These are phyloP conservation scores for Solanum sitiens DNA, from an alignment of 257 asterid species.

Conservation along the genomic window DNA sequence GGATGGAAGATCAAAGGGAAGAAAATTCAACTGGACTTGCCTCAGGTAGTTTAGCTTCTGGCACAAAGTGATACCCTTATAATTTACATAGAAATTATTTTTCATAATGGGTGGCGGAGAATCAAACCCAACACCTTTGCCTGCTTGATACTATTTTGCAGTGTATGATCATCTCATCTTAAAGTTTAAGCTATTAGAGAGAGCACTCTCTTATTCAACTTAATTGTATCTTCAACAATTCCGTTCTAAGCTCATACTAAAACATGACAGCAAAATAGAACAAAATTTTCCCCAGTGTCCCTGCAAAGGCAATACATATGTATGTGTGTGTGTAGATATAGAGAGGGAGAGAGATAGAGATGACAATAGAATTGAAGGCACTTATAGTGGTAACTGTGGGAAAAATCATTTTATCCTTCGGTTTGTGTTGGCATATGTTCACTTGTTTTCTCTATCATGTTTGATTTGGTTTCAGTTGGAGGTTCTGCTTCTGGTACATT, in stretches of 20 bases:
- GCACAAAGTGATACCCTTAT: conserved; percentile 10
- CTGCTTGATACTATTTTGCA: background rate
- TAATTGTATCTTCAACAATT: background rate
- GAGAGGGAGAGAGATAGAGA: background rate
- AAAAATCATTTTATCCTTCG: background rate
- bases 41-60: conserved; percentile 49
- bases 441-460: conserved; percentile 1
- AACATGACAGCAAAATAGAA: background rate
- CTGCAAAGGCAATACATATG: background rate
- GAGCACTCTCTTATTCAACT: background rate
- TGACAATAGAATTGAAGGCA: background rate
- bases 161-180: background rate
- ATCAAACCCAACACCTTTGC: background rate
- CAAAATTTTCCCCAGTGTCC: background rate
- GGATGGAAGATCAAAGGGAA: conserved; percentile 67
- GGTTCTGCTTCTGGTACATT: conserved; percentile 39
- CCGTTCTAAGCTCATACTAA: background rate
- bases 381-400: background rate
- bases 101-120: background rate
- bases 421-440: background rate
- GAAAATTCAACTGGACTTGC: conserved; percentile 52
- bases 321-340: background rate
- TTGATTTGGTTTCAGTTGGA: conserved; percentile 42
- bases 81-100: background rate
- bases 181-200: background rate